Evolutionary conservation across 345 rosid species (phyloP).

Genomic region (Arabidopsis arenosa): DNA sequence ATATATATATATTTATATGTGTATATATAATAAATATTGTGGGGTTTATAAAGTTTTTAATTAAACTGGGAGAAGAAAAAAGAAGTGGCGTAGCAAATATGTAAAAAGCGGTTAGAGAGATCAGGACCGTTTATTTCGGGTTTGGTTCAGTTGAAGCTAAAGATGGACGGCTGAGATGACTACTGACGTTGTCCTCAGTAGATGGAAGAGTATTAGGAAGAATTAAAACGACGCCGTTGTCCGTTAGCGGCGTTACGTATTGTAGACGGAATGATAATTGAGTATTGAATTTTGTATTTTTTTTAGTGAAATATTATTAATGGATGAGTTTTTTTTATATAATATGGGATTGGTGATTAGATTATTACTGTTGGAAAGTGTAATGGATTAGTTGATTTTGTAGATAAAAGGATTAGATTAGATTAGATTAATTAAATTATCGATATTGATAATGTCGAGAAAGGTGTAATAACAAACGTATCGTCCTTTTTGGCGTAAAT

Average conservation of each 20-base stretch:
- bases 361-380: neutral
- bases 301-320: constrained; percentile 7
- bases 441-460: constrained; percentile 32
- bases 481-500: constrained; percentile 36
- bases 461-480: constrained; percentile 36
- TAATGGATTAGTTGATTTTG: neutral
- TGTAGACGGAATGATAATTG: constrained; percentile 32
- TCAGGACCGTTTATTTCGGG: constrained; percentile 37
- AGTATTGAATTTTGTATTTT: neutral
- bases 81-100: constrained; percentile 38
- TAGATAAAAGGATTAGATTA: neutral
- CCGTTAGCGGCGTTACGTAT: constrained; percentile 39
- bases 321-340: neutral
- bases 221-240: constrained; percentile 43
- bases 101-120: constrained; percentile 31
- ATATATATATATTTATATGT: neutral
- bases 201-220: constrained; percentile 29
- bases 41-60: constrained; percentile 18
- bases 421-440: neutral
- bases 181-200: constrained; percentile 17
- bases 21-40: neutral
- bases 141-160: constrained; percentile 19
- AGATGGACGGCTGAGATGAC: constrained; percentile 34
- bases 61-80: neutral
- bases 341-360: neutral